Base-by-base conservation (phyloP, 169 alveolate species). In the Plasmodium reichenowi region DNA sequence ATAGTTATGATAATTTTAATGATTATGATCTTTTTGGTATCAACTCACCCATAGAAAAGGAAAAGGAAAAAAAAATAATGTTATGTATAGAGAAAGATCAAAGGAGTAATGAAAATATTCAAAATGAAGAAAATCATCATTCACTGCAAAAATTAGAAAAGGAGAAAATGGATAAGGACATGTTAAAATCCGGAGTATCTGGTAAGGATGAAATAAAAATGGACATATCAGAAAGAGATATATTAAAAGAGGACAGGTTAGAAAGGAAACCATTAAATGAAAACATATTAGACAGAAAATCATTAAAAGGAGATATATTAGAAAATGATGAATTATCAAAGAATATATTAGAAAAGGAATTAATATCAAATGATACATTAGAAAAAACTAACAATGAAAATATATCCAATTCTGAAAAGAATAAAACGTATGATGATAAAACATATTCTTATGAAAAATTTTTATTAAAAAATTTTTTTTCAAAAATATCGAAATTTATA, bases 391-490 rank as follows among this genome's bases (percentile, higher is more conserved):
- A 29, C 12, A 56, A 47, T 56, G 87, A n/a, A 58, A 38, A 75
- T 54, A 50, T 64, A 15, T 22, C 54, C 24, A 56, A 78, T 43
- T 13, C 56, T 24, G 59, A 59, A 78, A 32, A 52, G 22, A 66
- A 17, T 2, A 22, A 26, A 56, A 12, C 22, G 47, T 78, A 66
- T 78, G 62, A 78, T 70, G 80, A 78, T 17, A 78, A 66, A 45
- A 66, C 17, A 9, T 78, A 29, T 78, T n/a, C 24, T 32, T 78
- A 59, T 70, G 76, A 78, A 17, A 78, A 78, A 66, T 78, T 38
- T 48, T 70, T 66, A 20, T 45, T 78, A 47, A 78, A 78, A 32
- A 78, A 78, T 78, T 64, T 64, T 50, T 78, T 78, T 45, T 64
- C 89, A 0, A 78, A 78, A 48, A 78, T 78, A 17, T 64, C 78